A percentile compares a stretch with the other conserved stretches of the same genome.
phyloP scores from a whole-genome alignment of 495 filamentous ascomycete species.

The Massariosphaeria phaeospora region DNA sequence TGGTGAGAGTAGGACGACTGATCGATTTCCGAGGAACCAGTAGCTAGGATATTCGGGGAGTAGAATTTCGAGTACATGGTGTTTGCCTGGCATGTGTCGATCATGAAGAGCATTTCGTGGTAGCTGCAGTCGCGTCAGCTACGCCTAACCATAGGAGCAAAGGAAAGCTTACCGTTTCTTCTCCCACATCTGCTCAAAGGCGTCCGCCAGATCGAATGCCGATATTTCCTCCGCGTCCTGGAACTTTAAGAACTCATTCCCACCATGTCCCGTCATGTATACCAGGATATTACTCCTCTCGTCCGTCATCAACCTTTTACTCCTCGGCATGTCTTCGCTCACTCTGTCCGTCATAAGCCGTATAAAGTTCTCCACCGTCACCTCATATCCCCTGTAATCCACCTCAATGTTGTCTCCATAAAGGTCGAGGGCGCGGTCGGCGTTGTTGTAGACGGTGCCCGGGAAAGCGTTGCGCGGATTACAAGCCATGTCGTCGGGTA shows the following conservation, averaged over 20 bases:
- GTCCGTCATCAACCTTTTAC: slow-evolving; percentile 86
- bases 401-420: slow-evolving; percentile 99
- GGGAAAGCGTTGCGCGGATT: slow-evolving; percentile 98
- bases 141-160: not conserved
- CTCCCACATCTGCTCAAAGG: slow-evolving; percentile 99
- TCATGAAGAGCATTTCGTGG: slow-evolving; percentile 98
- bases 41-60: slow-evolving; percentile 93
- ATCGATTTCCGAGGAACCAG: slow-evolving; percentile 86
- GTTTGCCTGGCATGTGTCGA: slow-evolving; percentile 98
- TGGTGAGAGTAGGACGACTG: slow-evolving; percentile 95
- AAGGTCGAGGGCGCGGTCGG: slow-evolving; percentile 88
- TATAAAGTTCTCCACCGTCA: slow-evolving; percentile 98
- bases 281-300: slow-evolving; percentile 93
- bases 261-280: slow-evolving; percentile 98
- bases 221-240: slow-evolving; percentile 97
- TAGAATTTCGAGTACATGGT: slow-evolving; percentile 99
- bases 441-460: slow-evolving; percentile 97
- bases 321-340: slow-evolving; percentile 85
- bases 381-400: slow-evolving; percentile 95
- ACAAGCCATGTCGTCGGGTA: slow-evolving; percentile 98
- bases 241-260: slow-evolving; percentile 98
- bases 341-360: slow-evolving; percentile 89
- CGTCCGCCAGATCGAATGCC: slow-evolving; percentile 91
- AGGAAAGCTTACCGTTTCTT: slow-evolving; percentile 70
- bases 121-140: slow-evolving; percentile 46